Evolutionary conservation across 768 basidiomycete species (phyloP).

Genomic region (Leccinum sublutescens): DNA sequence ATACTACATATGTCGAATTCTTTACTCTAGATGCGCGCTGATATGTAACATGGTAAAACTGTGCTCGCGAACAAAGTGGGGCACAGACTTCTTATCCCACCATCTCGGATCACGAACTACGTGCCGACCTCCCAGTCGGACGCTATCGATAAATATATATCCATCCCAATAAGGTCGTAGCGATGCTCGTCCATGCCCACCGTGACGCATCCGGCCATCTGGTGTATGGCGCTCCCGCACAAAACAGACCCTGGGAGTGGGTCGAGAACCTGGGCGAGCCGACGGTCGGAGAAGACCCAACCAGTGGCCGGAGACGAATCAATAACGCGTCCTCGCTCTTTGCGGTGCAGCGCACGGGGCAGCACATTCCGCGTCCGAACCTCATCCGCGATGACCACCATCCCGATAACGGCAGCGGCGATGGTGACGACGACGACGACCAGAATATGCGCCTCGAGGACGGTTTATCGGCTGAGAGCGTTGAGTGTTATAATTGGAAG

Average conservation of each 20-base stretch:
- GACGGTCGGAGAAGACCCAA: slow-evolving; percentile 35
- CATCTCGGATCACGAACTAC: slow-evolving; percentile 49
- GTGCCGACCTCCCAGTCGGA: slow-evolving; percentile 51
- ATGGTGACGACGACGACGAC: slow-evolving; percentile 18
- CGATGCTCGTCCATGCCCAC: slow-evolving; percentile 57
- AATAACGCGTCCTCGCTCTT: slow-evolving; percentile 71
- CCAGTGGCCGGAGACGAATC: slow-evolving; percentile 42
- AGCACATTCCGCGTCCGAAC: slow-evolving; percentile 36
- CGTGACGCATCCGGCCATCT: slow-evolving; percentile 55
- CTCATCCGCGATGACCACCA: slow-evolving; percentile 12
- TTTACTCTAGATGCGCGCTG: no score
- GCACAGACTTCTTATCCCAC: slow-evolving; percentile 10
- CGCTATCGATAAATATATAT: slow-evolving; percentile 15
- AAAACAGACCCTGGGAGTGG: slow-evolving; percentile 83
- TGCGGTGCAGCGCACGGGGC: slow-evolving; percentile 61
- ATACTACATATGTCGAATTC: no score
- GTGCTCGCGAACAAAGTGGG: no score
- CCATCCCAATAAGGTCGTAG: slow-evolving; percentile 33
- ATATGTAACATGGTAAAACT: no score
- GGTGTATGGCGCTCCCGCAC: slow-evolving; percentile 51
- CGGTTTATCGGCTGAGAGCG: no score
- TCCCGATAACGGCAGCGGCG: no score
- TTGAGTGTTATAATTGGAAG: no score
- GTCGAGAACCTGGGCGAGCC: slow-evolving; percentile 2
- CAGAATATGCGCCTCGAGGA: slow-evolving; percentile 32